Percentiles rank a stretch among this genome's conserved stretches.
Evolutionary conservation across 1,284 basidiomycete species (phyloP).

Genomic region (Mycosarcoma maydis): DNA sequence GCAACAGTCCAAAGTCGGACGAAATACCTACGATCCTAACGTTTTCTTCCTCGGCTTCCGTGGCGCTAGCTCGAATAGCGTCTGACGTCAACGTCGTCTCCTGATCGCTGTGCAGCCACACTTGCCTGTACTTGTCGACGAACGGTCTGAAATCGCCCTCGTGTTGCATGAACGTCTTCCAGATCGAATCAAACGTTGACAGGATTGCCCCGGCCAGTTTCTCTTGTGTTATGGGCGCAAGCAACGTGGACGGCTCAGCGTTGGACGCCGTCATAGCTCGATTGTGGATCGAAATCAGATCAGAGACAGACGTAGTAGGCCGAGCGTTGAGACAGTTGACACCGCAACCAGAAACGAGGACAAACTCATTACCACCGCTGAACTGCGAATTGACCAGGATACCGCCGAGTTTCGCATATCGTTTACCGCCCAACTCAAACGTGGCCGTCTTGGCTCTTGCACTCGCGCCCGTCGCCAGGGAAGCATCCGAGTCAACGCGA

Average conservation of each 20-base stretch:
- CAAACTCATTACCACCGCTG: slow-evolving; percentile 74
- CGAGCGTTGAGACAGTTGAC: slow-evolving; percentile 85
- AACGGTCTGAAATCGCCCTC: slow-evolving; percentile 64
- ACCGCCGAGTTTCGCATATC: slow-evolving; percentile 70
- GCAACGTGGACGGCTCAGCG: neutral
- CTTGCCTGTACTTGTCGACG: slow-evolving; percentile 73
- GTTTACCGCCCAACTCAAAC: slow-evolving; percentile 46
- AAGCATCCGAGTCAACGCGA: slow-evolving; percentile 65
- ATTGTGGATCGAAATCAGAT: slow-evolving; percentile 71
- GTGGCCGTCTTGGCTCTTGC: slow-evolving; percentile 69
- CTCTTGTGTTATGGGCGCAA: slow-evolving; percentile 75
- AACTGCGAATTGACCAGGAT: slow-evolving; percentile 91
- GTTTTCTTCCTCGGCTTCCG: slow-evolving; percentile 38
- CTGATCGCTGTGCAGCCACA: slow-evolving; percentile 84
- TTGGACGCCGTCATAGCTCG: slow-evolving; percentile 74
- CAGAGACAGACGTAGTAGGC: slow-evolving; percentile 83
- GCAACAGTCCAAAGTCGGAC: slow-evolving; percentile 83
- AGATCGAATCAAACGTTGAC: slow-evolving; percentile 80
- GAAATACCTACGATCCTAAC: slow-evolving; percentile 89
- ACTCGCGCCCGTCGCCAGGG: slow-evolving; percentile 41
- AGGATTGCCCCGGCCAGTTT: slow-evolving; percentile 81
- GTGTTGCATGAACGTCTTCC: slow-evolving; percentile 76
- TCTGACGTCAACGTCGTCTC: slow-evolving; percentile 29
- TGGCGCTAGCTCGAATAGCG: slow-evolving; percentile 12
- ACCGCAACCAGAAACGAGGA: slow-evolving; percentile 85